Conservation (phyloP, 2,329 filamentous ascomycete species). For the Epichloe gansuensis region DNA sequence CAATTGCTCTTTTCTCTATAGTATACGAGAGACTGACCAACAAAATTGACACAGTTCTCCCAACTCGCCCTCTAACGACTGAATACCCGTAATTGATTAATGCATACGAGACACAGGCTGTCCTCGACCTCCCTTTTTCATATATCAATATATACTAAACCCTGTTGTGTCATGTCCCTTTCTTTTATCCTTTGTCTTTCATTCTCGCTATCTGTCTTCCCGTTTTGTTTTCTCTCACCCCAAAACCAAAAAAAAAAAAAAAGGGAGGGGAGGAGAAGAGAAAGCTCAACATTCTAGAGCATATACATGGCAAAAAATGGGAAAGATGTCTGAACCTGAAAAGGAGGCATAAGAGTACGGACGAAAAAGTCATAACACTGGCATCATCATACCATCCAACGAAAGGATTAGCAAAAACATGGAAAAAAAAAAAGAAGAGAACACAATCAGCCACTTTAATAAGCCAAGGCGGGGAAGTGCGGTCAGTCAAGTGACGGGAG, state of each 20-base stretch:
- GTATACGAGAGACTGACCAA: not conserved
- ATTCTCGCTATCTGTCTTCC: not conserved
- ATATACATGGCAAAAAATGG: not conserved
- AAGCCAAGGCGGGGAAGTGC: no score
- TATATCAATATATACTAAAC: constrained; percentile 9
- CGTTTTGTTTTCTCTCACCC: not conserved
- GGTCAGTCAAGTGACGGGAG: no score
- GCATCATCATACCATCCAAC: no score
- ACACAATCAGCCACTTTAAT: no score
- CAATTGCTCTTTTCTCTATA: not conserved
- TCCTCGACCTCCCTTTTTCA: constrained; percentile 13
- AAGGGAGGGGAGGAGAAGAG: not conserved
- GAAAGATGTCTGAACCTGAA: not conserved
- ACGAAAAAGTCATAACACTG: no score
- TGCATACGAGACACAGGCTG: constrained; percentile 22
- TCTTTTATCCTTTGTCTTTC: not conserved
- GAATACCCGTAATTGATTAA: constrained; percentile 20
- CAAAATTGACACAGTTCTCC: constrained; percentile 25
- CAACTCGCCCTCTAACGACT: constrained; percentile 30
- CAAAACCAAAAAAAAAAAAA: not conserved
- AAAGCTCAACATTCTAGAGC: constrained; percentile 2
- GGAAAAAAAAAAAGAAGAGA: no score
- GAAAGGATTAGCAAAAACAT: no score
- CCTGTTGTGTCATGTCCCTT: not conserved
- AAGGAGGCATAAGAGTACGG: not conserved